Percentiles rank a stretch among this genome's conserved stretches.
phyloP scores from a whole-genome alignment of 345 rosid genomes.

The Citrus cavaleriei region DNA sequence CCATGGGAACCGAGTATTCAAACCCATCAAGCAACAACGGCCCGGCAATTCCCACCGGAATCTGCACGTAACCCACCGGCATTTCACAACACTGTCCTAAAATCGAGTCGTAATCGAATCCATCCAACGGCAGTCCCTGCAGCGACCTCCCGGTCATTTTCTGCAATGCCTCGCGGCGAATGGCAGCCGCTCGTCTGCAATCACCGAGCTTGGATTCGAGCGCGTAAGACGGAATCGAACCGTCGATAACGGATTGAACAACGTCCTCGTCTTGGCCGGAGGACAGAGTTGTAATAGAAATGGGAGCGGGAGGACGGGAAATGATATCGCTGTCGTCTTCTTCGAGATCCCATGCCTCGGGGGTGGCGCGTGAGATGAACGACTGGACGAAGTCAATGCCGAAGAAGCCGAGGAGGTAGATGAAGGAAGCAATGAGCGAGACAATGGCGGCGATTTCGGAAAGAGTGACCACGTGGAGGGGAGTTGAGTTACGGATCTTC shows the following conservation, averaged over 20 bases:
- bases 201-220: constrained; percentile 81
- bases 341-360: constrained; percentile 56
- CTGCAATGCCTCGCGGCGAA: constrained; percentile 81
- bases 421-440: constrained; percentile 73
- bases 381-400: constrained; percentile 91
- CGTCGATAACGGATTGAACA: constrained; percentile 54
- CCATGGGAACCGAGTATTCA: constrained; percentile 89
- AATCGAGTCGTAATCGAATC: constrained; percentile 78
- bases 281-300: constrained; percentile 23
- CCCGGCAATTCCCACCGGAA: constrained; percentile 93
- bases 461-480: constrained; percentile 76
- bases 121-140: constrained; percentile 72
- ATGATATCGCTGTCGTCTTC: constrained; percentile 17
- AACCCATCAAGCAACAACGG: constrained; percentile 80
- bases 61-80: constrained; percentile 93
- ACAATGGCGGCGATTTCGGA: constrained; percentile 71
- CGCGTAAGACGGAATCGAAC: constrained; percentile 57
- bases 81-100: constrained; percentile 96
- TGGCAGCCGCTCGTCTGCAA: constrained; percentile 63
- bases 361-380: constrained; percentile 58
- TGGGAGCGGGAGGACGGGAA: background rate
- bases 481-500: constrained; percentile 83
- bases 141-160: constrained; percentile 70
- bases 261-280: constrained; percentile 67
- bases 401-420: constrained; percentile 79